phyloP scores from a whole-genome alignment of 1,139 yeast species.

The Geotrichum phurueaensis region DNA sequence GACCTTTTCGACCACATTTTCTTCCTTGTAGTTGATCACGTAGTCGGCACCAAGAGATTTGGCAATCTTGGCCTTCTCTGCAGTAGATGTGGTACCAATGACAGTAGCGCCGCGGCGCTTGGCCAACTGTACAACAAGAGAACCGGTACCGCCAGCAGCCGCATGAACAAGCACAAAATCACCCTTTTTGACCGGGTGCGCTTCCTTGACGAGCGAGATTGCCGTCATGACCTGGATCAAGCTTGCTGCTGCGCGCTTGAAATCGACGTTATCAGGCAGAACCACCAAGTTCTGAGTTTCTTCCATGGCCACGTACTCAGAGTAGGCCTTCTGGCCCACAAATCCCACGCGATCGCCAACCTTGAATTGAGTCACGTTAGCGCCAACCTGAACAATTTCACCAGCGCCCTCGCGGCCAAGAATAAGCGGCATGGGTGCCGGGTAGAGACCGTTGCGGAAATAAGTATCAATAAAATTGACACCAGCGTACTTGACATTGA shows the following conservation, averaged over 20 bases:
- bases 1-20: slow-evolving; percentile 53
- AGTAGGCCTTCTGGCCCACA: slow-evolving; percentile 48
- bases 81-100: slow-evolving; percentile 77
- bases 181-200: slow-evolving; percentile 58
- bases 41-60: slow-evolving; percentile 69
- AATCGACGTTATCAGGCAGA: slow-evolving; percentile 48
- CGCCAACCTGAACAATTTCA: slow-evolving; percentile 61
- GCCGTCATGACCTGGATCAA: slow-evolving; percentile 77
- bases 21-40: slow-evolving; percentile 55
- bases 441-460: slow-evolving; percentile 73
- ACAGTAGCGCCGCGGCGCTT: slow-evolving; percentile 63
- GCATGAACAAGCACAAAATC: slow-evolving; percentile 78
- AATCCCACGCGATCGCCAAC: slow-evolving; percentile 75
- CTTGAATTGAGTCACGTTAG: slow-evolving; percentile 47
- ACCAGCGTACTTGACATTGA: slow-evolving; percentile 71
- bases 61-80: slow-evolving; percentile 48
- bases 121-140: slow-evolving; percentile 58
- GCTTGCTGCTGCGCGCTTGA: slow-evolving; percentile 53
- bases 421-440: slow-evolving; percentile 50
- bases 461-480: slow-evolving; percentile 78
- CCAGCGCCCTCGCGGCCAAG: slow-evolving; percentile 89
- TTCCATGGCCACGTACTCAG: slow-evolving; percentile 57
- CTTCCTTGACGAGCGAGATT: slow-evolving; percentile 57
- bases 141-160: slow-evolving; percentile 93
- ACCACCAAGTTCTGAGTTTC: slow-evolving; percentile 32